These are phyloP conservation scores for Pestalotiopsis fici DNA, from an alignment of 2,329 filamentous ascomycete species.

Conservation along the genomic window DNA sequence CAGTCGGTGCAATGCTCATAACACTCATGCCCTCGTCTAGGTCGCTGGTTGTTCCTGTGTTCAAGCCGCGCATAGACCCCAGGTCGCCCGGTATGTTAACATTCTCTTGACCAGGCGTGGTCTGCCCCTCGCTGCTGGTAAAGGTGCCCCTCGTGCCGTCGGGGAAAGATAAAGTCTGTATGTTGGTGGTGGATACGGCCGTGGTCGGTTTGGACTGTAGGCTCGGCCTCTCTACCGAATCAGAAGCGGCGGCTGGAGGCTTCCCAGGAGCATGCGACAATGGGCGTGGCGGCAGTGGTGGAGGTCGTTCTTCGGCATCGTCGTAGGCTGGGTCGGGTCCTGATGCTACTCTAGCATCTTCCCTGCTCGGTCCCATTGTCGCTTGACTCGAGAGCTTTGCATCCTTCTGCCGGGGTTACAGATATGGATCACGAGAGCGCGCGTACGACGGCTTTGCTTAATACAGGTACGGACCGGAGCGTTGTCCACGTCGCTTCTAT, in stretches of 20 bases:
- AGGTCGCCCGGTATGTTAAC: conserved; percentile 29
- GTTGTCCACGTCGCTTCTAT: background rate
- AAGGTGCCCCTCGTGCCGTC: conserved; percentile 70
- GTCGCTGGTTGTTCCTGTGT: conserved; percentile 40
- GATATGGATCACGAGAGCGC: background rate
- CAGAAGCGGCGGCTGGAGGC: conserved; percentile 24
- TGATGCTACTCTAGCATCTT: conserved; percentile 29
- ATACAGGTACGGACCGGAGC: background rate
- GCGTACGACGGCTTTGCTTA: background rate
- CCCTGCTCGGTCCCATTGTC: conserved; percentile 26
- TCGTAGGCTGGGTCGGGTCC: conserved; percentile 14
- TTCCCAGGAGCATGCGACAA: conserved; percentile 12
- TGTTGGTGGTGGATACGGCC: conserved; percentile 78
- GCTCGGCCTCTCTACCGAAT: conserved; percentile 31
- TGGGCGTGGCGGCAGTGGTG: conserved; percentile 57
- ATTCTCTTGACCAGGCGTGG: conserved; percentile 24
- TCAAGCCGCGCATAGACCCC: conserved; percentile 21
- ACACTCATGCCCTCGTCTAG: conserved; percentile 66
- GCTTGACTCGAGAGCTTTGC: conserved; percentile 11
- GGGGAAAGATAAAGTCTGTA: conserved; percentile 73
- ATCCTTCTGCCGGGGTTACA: conserved; percentile 7
- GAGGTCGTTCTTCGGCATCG: conserved; percentile 42
- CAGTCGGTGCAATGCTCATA: conserved; percentile 65
- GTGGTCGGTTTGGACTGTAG: conserved; percentile 74
- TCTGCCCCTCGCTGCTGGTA: conserved; percentile 38